Conservation (phyloP, 306 rosid species). For the Trichosanthes cucumerina region DNA sequence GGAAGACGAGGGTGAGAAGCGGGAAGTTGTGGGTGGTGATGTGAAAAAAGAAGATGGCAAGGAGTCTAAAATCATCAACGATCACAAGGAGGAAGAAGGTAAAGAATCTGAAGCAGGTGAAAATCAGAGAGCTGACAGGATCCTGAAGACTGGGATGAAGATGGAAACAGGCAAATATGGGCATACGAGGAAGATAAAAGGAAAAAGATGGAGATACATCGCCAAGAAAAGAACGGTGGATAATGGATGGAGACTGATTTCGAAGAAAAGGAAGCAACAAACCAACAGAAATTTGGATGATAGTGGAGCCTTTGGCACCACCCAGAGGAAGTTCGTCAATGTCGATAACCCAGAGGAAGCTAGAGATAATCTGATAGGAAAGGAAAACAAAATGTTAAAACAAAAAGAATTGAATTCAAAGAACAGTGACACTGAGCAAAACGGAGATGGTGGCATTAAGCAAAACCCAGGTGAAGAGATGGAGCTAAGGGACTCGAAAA, state of each 20-base stretch:
- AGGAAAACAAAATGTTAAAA: neutral
- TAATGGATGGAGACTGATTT: constrained; percentile 29
- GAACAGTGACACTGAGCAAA: neutral
- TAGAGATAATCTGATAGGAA: neutral
- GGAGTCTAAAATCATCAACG: neutral
- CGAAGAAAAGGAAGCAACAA: constrained; percentile 2
- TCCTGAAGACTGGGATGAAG: neutral
- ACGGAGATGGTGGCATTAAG: constrained; percentile 7
- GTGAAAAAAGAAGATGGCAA: neutral
- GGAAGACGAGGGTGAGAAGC: constrained; percentile 5
- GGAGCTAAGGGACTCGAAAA: constrained; percentile 13
- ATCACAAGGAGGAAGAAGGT: neutral
- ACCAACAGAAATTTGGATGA: constrained; percentile 16
- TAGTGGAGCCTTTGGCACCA: constrained; percentile 13
- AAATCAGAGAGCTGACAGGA: neutral
- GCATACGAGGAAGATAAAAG: constrained; percentile 21
- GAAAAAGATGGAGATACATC: constrained; percentile 32
- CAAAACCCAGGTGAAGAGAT: neutral
- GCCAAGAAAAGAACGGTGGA: constrained; percentile 24
- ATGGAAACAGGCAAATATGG: constrained; percentile 28
- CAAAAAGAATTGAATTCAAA: neutral
- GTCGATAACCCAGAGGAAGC: constrained; percentile 4
- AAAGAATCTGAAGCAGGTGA: constrained; percentile 2
- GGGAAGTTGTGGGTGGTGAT: neutral
- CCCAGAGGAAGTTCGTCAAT: constrained; percentile 13